Percentiles rank a stretch among this genome's conserved stretches.
Evolutionary conservation across 495 filamentous ascomycete species (phyloP).

Genomic region (Hypoxylon fuscum): DNA sequence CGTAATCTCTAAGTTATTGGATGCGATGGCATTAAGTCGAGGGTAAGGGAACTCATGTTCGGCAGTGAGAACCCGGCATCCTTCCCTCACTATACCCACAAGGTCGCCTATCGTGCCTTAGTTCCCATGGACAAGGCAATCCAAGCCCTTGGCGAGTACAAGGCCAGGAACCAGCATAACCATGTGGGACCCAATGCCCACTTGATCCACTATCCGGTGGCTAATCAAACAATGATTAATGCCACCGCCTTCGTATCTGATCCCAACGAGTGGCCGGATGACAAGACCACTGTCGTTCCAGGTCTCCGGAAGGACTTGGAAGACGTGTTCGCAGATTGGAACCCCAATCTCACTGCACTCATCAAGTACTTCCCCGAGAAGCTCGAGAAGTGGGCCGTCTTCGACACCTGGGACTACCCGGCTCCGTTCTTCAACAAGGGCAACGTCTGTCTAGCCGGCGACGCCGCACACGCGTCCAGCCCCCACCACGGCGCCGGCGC

Average conservation of each 20-base stretch:
- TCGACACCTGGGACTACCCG: constrained; percentile 49
- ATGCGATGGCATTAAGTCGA: constrained; percentile 51
- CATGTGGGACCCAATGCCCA: constrained; percentile 57
- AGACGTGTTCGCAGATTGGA: constrained; percentile 36
- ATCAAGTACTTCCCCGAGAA: constrained; percentile 41
- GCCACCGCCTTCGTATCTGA: constrained; percentile 57
- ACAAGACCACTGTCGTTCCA: constrained; percentile 43
- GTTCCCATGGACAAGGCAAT: constrained; percentile 62
- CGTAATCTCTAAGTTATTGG: constrained; percentile 36
- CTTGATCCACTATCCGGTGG: constrained; percentile 60
- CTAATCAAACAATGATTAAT: constrained; percentile 56
- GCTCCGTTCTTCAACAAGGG: constrained; percentile 42
- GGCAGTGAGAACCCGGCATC: constrained; percentile 50
- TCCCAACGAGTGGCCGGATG: constrained; percentile 49
- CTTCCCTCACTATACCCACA: constrained; percentile 57
- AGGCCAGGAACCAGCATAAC: constrained; percentile 55
- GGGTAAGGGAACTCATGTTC: constrained; percentile 47
- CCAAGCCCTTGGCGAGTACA: constrained; percentile 57
- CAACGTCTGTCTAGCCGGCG: constrained; percentile 46
- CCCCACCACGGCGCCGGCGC: constrained; percentile 57
- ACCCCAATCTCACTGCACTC: constrained; percentile 35
- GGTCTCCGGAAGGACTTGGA: constrained; percentile 47
- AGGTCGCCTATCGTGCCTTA: constrained; percentile 61
- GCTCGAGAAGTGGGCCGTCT: constrained; percentile 51
- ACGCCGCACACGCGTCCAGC: constrained; percentile 54